These are phyloP conservation scores for Sarocladiaceae sp. DNA, from an alignment of 2,329 filamentous ascomycete species.

Conservation along the genomic window DNA sequence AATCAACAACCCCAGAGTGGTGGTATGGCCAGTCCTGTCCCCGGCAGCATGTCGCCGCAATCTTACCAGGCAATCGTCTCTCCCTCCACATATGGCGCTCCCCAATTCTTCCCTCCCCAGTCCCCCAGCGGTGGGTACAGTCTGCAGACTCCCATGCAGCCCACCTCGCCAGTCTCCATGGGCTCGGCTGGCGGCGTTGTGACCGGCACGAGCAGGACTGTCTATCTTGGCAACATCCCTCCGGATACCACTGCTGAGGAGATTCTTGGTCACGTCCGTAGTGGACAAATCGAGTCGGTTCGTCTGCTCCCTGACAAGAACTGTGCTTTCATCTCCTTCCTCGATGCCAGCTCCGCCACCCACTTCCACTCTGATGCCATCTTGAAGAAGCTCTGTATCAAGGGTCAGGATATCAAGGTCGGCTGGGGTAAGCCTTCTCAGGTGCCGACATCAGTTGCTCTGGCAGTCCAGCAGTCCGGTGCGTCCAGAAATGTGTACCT, in stretches of 20 bases:
- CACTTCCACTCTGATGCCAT: conserved; percentile 99
- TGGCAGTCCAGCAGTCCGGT: conserved; percentile 94
- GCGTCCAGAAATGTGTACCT: conserved; percentile 96
- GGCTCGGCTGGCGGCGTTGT: conserved; percentile 61
- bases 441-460: conserved; percentile 93
- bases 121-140: conserved; percentile 76
- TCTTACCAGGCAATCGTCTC: conserved; percentile 82
- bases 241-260: conserved; percentile 95
- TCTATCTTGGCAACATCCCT: conserved; percentile 98
- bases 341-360: conserved; percentile 94
- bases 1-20: conserved; percentile 55
- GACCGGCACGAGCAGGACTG: conserved; percentile 88
- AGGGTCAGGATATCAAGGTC: conserved; percentile 98
- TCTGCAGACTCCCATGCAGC: conserved; percentile 48
- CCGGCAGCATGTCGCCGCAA: conserved; percentile 72
- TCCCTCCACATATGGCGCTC: conserved; percentile 73
- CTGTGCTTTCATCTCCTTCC: conserved; percentile 98
- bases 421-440: conserved; percentile 99
- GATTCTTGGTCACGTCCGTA: conserved; percentile 90
- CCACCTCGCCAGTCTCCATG: conserved; percentile 70
- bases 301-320: conserved; percentile 97
- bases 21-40: conserved; percentile 62
- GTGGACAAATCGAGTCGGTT: conserved; percentile 98
- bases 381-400: conserved; percentile 97
- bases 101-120: conserved; percentile 81